Conservation (phyloP, 1,284 basidiomycete species). For the Peniophora sp. region DNA sequence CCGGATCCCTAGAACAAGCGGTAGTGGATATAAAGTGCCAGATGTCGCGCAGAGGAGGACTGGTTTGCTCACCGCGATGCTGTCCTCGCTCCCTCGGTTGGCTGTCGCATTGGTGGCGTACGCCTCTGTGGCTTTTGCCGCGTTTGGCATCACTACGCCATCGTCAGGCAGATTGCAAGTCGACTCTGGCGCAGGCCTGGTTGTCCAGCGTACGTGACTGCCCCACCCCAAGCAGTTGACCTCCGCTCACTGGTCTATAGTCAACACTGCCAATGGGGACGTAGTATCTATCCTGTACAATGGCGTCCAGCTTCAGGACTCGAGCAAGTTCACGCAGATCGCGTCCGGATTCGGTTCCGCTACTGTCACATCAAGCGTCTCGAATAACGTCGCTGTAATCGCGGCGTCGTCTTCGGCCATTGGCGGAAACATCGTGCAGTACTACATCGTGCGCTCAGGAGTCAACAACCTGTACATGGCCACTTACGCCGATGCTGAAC, state of each 20-base stretch:
- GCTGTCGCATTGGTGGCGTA: too few relatives aligned
- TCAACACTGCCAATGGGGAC: conserved; percentile 34
- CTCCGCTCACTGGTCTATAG: conserved; percentile 13
- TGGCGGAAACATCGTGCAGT: conserved; percentile 27
- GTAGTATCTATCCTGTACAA: conserved; percentile 38
- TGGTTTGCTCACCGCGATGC: too few relatives aligned
- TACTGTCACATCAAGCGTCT: conserved; percentile 29
- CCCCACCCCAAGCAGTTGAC: background rate
- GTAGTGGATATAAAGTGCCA: too few relatives aligned
- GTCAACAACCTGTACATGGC: conserved; percentile 36
- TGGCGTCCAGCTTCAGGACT: conserved; percentile 36
- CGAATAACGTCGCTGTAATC: conserved; percentile 29
- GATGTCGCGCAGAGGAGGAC: too few relatives aligned
- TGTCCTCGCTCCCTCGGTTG: too few relatives aligned
- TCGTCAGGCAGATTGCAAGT: background rate
- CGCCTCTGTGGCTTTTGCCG: background rate
- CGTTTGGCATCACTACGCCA: background rate
- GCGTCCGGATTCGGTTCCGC: conserved; percentile 40
- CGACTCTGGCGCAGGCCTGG: background rate
- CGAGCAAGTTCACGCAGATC: conserved; percentile 35
- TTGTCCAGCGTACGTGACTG: background rate
- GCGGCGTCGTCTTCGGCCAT: conserved; percentile 35
- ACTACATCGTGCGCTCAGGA: conserved; percentile 34
- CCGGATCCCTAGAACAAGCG: too few relatives aligned
- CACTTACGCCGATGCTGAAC: conserved; percentile 35